Base-by-base conservation (phyloP, 345 rosid species). In the Dipteronia sinensis region DNA sequence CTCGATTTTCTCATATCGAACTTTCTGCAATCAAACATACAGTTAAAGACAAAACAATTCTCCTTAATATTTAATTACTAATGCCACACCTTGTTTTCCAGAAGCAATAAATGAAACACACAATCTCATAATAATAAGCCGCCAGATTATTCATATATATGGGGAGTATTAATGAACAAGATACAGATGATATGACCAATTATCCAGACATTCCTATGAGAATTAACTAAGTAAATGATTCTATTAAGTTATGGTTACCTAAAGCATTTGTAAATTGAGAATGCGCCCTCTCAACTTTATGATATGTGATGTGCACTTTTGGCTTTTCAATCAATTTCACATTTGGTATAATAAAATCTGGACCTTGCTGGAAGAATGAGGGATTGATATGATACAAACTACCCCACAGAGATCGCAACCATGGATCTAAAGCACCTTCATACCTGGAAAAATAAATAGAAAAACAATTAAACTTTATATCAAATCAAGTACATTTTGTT, bases 341-440 rank as follows among this genome's bases (percentile, higher is more conserved):
- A 72, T 84, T 88, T 55, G 87, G 75, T 83, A 72, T 75, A 76
- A 81, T 62, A 78, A 78, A 83, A 79, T 91, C 89, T 73, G 87
- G 92, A 77, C 98, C 98, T 77, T 85, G 82, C 19, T 94, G 98
- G 65, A 92, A 89, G 76, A 87, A 85, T 51, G 85, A 84, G 69
- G 97, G 90, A 78, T 85, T 80, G 17, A 88, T 86, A 82, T 87
- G 84, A 84, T 80, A 73, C 86, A 91, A 79, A 49, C 69, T 55
- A 78, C 71, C 85, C 99, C 99, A 96, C 81, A 94, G 88, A 79
- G 94, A 89, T 80, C 79, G 79, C 93, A 92, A 84, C 99, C 99
- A 96, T 27, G 97, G 93, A 86, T 96, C 99, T 84, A 96, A 78
- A 82, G 92, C 88, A 85, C 93, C 98, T 90, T 94, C 98, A 80